phyloP scores from a whole-genome alignment of 1,284 basidiomycete species.

The Ceratobasidium sp. region DNA sequence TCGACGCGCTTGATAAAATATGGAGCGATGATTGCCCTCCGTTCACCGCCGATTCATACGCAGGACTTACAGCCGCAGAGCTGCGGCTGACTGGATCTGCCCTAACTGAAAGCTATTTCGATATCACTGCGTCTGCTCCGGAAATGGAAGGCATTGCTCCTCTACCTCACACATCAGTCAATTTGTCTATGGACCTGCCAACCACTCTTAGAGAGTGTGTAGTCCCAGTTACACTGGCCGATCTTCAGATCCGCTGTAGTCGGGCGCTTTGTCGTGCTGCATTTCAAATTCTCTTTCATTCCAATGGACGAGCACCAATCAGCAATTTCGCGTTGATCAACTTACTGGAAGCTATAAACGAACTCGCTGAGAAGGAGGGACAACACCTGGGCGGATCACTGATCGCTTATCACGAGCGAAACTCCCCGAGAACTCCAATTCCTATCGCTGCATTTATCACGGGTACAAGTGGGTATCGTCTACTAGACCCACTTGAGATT shows the following conservation, averaged over 20 bases:
- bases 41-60: slow-evolving; percentile 12
- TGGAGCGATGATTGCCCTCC: slow-evolving; percentile 1
- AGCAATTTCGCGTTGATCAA: neutral
- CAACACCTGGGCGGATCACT: neutral
- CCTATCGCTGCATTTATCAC: neutral
- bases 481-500: neutral
- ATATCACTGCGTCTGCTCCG: too few species aligned
- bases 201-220: too few species aligned
- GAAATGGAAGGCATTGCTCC: too few species aligned
- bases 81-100: too few species aligned
- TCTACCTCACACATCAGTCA: too few species aligned
- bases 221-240: neutral
- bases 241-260: slow-evolving; percentile 4
- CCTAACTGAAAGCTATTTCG: too few species aligned
- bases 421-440: too few species aligned
- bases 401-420: neutral
- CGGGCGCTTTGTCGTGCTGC: neutral
- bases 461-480: too few species aligned
- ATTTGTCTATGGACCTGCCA: too few species aligned
- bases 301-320: neutral
- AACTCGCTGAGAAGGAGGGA: neutral
- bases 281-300: neutral
- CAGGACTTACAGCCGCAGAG: slow-evolving; percentile 2
- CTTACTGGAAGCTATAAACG: neutral
- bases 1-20: slow-evolving; percentile 7